A percentile compares a stretch with the other conserved stretches of the same genome.
phyloP scores from a whole-genome alignment of 164 flowering plant genomes.

The Vitis cinerea region DNA sequence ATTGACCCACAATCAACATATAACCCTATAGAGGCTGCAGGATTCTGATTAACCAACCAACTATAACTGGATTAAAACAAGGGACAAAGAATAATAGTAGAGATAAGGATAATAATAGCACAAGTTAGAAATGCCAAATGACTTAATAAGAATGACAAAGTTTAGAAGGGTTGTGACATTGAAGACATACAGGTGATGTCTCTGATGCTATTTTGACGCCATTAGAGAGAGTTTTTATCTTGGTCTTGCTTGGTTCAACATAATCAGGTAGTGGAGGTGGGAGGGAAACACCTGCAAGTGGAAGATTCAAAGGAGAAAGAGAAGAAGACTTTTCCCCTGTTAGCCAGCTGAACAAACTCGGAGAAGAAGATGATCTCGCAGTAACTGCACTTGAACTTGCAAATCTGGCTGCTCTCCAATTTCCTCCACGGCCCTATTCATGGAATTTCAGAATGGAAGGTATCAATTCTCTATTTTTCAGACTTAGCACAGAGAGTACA shows the following conservation, averaged over 20 bases:
- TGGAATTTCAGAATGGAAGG: neutral
- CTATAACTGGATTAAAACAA: slow-evolving; percentile 1
- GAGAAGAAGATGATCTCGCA: slow-evolving; percentile 43
- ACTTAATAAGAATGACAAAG: neutral
- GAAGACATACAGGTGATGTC: slow-evolving; percentile 49
- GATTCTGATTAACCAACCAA: slow-evolving; percentile 30
- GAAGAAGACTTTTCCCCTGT: slow-evolving; percentile 54
- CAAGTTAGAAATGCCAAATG: neutral
- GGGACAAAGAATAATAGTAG: neutral
- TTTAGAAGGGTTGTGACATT: neutral
- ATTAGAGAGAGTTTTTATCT: slow-evolving; percentile 79
- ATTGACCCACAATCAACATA: slow-evolving; percentile 55
- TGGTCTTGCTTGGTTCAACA: slow-evolving; percentile 68
- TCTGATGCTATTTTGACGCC: slow-evolving; percentile 85
- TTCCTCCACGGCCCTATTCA: slow-evolving; percentile 44
- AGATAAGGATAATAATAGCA: neutral
- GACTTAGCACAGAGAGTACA: too few species aligned
- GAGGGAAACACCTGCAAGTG: slow-evolving; percentile 56
- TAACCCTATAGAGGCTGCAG: slow-evolving; percentile 53
- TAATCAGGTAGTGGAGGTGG: slow-evolving; percentile 75
- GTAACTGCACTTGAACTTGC: slow-evolving; percentile 59
- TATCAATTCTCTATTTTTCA: too few species aligned
- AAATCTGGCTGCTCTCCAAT: slow-evolving; percentile 37
- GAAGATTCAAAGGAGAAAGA: slow-evolving; percentile 60
- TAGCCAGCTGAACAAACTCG: slow-evolving; percentile 78